A percentile compares a stretch with the other conserved stretches of the same genome.
These are phyloP conservation scores for Cladosporium cucumerinum DNA, from an alignment of 2,329 filamentous ascomycete species.

Conservation along the genomic window DNA sequence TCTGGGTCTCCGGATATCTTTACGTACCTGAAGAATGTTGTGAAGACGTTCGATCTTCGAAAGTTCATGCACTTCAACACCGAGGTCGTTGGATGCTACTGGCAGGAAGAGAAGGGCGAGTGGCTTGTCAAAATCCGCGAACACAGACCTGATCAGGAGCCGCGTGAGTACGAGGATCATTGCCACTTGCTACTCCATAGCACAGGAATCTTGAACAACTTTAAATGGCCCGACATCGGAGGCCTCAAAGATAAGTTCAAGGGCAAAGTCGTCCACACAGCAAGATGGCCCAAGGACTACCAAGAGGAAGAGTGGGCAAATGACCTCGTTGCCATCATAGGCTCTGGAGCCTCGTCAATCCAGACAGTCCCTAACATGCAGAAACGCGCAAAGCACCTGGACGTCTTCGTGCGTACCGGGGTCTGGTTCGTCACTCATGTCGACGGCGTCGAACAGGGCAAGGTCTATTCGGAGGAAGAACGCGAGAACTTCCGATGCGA, in stretches of 20 bases:
- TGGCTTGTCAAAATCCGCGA: slow-evolving; percentile 51
- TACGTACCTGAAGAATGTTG: slow-evolving; percentile 49
- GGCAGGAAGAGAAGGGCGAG: slow-evolving; percentile 48
- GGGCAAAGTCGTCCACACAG: slow-evolving; percentile 42
- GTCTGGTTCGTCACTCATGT: slow-evolving; percentile 47
- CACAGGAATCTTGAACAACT: slow-evolving; percentile 38
- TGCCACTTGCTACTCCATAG: slow-evolving; percentile 46
- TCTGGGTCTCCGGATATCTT: slow-evolving; percentile 47
- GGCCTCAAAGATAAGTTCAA: slow-evolving; percentile 46
- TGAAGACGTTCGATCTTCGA: slow-evolving; percentile 46
- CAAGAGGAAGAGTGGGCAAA: slow-evolving; percentile 44
- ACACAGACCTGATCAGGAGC: slow-evolving; percentile 33
- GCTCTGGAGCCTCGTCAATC: slow-evolving; percentile 44
- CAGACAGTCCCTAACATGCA: slow-evolving; percentile 49
- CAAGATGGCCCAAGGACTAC: slow-evolving; percentile 46
- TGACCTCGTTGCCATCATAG: slow-evolving; percentile 44
- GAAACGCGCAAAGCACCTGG: slow-evolving; percentile 44
- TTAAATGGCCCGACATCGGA: slow-evolving; percentile 35
- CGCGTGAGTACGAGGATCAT: slow-evolving; percentile 41
- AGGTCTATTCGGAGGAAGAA: slow-evolving; percentile 44
- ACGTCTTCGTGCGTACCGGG: slow-evolving; percentile 47
- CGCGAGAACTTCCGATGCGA: slow-evolving; percentile 43
- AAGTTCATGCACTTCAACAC: slow-evolving; percentile 54
- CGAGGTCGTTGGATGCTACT: slow-evolving; percentile 46
- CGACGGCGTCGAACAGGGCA: slow-evolving; percentile 45